Evolutionary conservation across 768 basidiomycete genomes (phyloP).

Genomic region (Cystobasidiopsis lactophilus): DNA sequence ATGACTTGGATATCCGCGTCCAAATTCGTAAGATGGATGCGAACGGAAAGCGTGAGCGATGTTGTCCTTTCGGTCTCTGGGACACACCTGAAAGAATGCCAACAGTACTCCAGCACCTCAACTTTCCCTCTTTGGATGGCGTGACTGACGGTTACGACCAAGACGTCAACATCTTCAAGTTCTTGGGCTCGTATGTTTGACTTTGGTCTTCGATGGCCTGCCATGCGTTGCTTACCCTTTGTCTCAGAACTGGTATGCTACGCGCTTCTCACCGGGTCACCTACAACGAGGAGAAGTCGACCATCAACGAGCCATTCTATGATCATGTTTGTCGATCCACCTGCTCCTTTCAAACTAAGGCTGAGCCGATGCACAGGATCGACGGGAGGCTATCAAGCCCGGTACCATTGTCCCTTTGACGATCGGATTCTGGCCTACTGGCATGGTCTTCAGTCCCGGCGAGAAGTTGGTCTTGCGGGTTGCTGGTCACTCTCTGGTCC

Average conservation of each 20-base stretch:
- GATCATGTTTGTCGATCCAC: background rate
- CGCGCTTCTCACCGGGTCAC: constrained; percentile 14
- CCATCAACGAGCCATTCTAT: constrained; percentile 1
- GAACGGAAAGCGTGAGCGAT: constrained; percentile 9
- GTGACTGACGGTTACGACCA: constrained; percentile 4
- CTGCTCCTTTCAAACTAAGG: constrained; percentile 1
- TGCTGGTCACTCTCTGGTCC: constrained; percentile 4
- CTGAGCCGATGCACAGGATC: constrained; percentile 6
- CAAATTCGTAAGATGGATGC: constrained; percentile 15
- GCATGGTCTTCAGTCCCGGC: constrained; percentile 9
- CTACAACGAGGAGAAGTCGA: constrained; percentile 3
- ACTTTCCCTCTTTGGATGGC: background rate
- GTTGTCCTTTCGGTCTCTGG: background rate
- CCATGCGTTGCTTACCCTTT: background rate
- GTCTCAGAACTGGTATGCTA: constrained; percentile 7
- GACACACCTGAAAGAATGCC: background rate
- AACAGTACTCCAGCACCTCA: constrained; percentile 3
- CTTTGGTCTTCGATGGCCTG: background rate
- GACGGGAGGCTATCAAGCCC: constrained; percentile 8
- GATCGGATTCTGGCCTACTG: constrained; percentile 15
- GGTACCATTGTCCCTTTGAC: constrained; percentile 11
- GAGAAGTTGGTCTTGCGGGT: constrained; percentile 10
- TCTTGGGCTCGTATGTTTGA: background rate
- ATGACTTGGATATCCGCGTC: constrained; percentile 14
- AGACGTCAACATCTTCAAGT: constrained; percentile 2